Evolutionary conservation across 1,139 yeast species (phyloP).

Genomic region (Pichiaceae sp.): DNA sequence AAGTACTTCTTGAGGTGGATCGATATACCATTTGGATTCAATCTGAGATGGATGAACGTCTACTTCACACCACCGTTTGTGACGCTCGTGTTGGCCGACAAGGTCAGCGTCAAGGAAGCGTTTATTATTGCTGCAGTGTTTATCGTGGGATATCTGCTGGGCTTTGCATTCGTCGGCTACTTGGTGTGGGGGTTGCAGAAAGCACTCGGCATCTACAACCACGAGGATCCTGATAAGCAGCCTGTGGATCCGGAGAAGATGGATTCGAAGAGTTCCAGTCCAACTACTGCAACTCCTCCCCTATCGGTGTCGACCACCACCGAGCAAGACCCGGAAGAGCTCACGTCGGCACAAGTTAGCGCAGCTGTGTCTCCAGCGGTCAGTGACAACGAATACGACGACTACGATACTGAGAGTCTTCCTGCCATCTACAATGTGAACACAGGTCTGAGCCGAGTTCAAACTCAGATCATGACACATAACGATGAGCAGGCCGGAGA

Average conservation of each 20-base stretch:
- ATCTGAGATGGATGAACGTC: slow-evolving; percentile 69
- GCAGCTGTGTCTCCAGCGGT: slow-evolving; percentile 3
- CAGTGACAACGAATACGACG: slow-evolving; percentile 1
- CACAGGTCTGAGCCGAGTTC: not conserved
- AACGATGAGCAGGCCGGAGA: slow-evolving; percentile 1
- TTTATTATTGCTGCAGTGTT: slow-evolving; percentile 69
- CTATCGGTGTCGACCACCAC: not conserved
- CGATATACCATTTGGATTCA: slow-evolving; percentile 61
- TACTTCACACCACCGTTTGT: slow-evolving; percentile 75
- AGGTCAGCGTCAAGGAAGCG: slow-evolving; percentile 60
- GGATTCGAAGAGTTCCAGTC: not conserved
- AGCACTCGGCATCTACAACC: slow-evolving; percentile 25
- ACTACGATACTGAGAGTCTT: not conserved
- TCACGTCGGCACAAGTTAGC: not conserved
- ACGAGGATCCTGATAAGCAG: slow-evolving; percentile 9
- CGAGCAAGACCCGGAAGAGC: not conserved
- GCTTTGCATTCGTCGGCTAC: slow-evolving; percentile 43
- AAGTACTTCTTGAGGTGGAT: slow-evolving; percentile 34
- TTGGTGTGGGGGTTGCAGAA: slow-evolving; percentile 33
- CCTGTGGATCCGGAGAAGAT: slow-evolving; percentile 8
- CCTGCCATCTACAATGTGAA: not conserved
- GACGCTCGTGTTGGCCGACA: slow-evolving; percentile 56
- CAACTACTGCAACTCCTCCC: not conserved
- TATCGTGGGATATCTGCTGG: slow-evolving; percentile 49
- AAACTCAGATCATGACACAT: not conserved